A percentile compares a stretch with the other conserved stretches of the same genome.
These are phyloP conservation scores for Boletus eberwhitei DNA, from an alignment of 768 basidiomycete genomes.

Conservation along the genomic window DNA sequence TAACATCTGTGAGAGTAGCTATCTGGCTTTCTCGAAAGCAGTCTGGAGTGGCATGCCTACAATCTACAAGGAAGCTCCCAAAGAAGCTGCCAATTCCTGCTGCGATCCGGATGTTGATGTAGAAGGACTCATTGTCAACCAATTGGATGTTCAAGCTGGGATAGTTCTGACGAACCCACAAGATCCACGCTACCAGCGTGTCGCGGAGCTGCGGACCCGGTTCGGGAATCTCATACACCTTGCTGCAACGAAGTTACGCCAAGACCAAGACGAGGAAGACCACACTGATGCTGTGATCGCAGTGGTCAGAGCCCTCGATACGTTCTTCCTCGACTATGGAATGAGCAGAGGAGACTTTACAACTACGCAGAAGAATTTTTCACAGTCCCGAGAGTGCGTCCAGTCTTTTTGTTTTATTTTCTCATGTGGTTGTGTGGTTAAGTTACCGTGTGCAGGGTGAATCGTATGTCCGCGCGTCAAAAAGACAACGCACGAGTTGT, in stretches of 20 bases:
- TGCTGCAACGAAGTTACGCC: constrained; percentile 63
- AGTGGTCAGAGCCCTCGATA: constrained; percentile 71
- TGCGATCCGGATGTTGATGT: constrained; percentile 61
- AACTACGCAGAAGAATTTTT: constrained; percentile 50
- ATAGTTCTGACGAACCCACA: constrained; percentile 68
- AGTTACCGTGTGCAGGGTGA: constrained; percentile 40
- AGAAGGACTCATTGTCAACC: constrained; percentile 64
- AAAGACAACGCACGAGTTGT: constrained; percentile 73
- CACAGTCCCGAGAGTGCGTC: constrained; percentile 31
- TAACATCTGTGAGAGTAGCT: constrained; percentile 37
- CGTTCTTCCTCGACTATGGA: constrained; percentile 70
- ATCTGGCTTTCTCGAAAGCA: constrained; percentile 68
- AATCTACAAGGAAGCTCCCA: constrained; percentile 54
- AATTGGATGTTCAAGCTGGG: constrained; percentile 68
- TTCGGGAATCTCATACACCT: constrained; percentile 67
- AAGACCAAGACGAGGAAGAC: constrained; percentile 66
- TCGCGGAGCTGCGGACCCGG: constrained; percentile 51
- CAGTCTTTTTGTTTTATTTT: background rate
- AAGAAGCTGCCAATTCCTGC: constrained; percentile 56
- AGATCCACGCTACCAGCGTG: constrained; percentile 72
- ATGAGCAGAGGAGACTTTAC: constrained; percentile 57
- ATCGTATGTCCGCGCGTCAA: constrained; percentile 67
- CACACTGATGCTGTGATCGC: constrained; percentile 82
- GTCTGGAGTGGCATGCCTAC: constrained; percentile 77
- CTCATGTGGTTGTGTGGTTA: background rate